These are phyloP conservation scores for Chlorella sp. DNA, from an alignment of 139 green algal species.

Conservation along the genomic window DNA sequence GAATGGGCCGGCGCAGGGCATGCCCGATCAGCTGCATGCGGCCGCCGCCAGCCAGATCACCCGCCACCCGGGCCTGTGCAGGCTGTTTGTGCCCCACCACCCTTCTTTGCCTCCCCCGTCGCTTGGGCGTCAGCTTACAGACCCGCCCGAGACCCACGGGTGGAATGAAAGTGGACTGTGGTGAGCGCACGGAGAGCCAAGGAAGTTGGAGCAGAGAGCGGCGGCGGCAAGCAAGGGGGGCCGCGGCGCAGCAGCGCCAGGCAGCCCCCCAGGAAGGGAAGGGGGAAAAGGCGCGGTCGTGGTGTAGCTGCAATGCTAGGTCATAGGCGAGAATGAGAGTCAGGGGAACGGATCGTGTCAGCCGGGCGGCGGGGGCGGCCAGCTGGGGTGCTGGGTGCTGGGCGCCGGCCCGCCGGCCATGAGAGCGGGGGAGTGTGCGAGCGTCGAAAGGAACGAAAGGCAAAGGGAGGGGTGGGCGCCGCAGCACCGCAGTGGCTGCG, in stretches of 20 bases:
- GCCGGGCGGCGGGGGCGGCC: neutral
- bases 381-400: neutral
- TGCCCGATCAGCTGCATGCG: no score
- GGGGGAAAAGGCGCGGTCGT: no score
- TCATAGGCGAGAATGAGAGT: neutral
- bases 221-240: neutral
- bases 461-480: neutral
- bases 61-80: no score
- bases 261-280: no score
- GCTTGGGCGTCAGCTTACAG: no score
- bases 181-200: neutral
- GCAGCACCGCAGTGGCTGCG: no score
- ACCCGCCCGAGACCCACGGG: no score
- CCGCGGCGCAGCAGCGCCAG: neutral
- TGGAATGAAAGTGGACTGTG: neutral
- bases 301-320: conserved; percentile 1
- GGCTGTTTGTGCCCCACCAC: no score
- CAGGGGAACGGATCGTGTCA: neutral
- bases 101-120: no score
- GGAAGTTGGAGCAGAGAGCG: no score
- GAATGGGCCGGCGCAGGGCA: no score
- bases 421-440: neutral
- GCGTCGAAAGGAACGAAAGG: neutral
- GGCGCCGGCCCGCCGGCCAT: neutral
- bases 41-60: no score